A percentile compares a stretch with the other conserved stretches of the same genome.
Conservation (phyloP, 2,329 filamentous ascomycete genomes). For the Spiromastix sp. region DNA sequence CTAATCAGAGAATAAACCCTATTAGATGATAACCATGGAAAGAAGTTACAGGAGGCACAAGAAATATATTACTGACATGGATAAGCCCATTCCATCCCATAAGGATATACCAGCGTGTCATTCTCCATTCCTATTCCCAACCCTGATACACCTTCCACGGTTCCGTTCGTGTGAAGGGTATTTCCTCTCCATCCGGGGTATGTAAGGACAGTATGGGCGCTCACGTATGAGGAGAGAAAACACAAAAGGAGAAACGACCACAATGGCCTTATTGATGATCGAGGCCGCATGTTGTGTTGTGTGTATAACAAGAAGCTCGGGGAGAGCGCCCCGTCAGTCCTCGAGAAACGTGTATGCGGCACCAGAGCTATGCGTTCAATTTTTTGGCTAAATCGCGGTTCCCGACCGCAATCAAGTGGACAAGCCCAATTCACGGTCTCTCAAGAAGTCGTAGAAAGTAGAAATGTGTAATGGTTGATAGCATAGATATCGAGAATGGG, state of each 20-base stretch:
- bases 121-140: conserved; percentile 37
- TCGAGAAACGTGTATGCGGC: too few relatives aligned
- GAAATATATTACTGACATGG: conserved; percentile 68
- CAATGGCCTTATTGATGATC: conserved; percentile 20
- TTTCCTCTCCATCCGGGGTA: conserved; percentile 84
- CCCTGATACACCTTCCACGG: conserved; percentile 34
- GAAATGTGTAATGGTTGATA: too few relatives aligned
- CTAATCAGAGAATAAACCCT: conserved; percentile 41
- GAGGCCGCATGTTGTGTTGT: conserved; percentile 18
- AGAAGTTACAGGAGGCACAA: too few relatives aligned
- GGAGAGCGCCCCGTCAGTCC: too few relatives aligned
- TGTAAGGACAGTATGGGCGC: conserved; percentile 65
- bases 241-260: conserved; percentile 21
- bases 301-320: too few relatives aligned
- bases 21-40: conserved; percentile 5
- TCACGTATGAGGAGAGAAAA: conserved; percentile 26
- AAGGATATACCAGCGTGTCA: conserved; percentile 52
- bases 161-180: conserved; percentile 68
- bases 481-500: too few relatives aligned
- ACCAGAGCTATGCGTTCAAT: too few relatives aligned
- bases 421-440: too few relatives aligned
- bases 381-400: too few relatives aligned
- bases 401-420: too few relatives aligned
- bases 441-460: too few relatives aligned
- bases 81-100: conserved; percentile 92